Base-by-base conservation (phyloP, 176 grass and related monocot genomes). In the Oryza rufipogon region DNA sequence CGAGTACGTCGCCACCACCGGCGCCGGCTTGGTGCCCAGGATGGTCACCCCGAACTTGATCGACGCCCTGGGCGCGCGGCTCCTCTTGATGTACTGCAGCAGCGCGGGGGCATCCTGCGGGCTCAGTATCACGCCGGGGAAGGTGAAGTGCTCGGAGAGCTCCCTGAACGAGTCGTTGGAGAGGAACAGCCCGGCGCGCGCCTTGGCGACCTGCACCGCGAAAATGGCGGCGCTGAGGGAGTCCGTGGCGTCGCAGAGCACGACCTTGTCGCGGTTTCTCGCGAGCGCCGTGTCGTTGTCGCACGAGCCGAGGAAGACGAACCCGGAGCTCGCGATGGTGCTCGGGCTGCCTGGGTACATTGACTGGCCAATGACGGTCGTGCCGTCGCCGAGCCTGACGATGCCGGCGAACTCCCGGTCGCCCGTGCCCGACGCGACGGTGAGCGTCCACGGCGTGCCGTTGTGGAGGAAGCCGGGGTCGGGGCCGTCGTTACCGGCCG, bases 401-500 rank as follows among this genome's bases (percentile, higher is more conserved):
- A 84, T 41, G 65, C 85, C 89, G 7, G 87, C 71, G 71, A 90
- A 89, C 23, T 80, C 68, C 2, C 94, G 80, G 60, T 94, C 80
- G 7, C 85, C 70, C 2, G 92, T 87, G 7, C 85, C 80, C 4
- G 92, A 71, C 4, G 77, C 92, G 46, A 97, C 90, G 17, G 95
- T 97, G 19, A 88, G 79, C 63, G 84, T 16, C 95, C 95, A 97
- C 0, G 92, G 95, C 42, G 86, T 84, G n/a, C 84, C 92, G 17
- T 97, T 97, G 88, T 90, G 90, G 72, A 97, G 76, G 17, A 52
- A 56, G 0, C 92, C 85, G 60, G 83, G 71, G 33, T 83, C 23
- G 34, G 96, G 96, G 28, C 96, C 96, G 0, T 79, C 76, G 77
- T 98, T 95, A 7, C 96, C 92, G 7, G 96, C 78, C 14, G 96